Evolutionary conservation across 129 eudicot species (phyloP).

Genomic region (Centaurea solstitialis): DNA sequence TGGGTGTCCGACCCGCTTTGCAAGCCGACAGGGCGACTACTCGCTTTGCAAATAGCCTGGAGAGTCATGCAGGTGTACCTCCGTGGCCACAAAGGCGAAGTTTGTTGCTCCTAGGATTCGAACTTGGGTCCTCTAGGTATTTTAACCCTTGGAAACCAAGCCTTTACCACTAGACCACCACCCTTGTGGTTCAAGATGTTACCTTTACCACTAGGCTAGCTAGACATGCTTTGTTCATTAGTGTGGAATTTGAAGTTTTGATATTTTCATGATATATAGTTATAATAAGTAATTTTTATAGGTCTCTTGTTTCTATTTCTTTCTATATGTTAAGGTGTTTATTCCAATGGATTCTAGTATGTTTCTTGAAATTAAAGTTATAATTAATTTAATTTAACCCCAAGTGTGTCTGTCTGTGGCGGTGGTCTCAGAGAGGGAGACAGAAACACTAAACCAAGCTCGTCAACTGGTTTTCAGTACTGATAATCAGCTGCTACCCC

Average conservation of each 20-base stretch:
- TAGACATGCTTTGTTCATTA: no score
- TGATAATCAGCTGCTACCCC: slow-evolving; percentile 41
- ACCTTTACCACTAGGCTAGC: no score
- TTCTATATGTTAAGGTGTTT: neutral
- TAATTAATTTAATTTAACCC: slow-evolving; percentile 10
- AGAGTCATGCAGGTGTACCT: no score
- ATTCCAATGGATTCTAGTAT: neutral
- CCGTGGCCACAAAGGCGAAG: no score
- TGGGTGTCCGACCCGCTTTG: no score
- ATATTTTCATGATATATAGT: neutral
- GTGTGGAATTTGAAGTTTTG: neutral
- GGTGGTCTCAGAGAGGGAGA: slow-evolving; percentile 74
- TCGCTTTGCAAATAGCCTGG: no score
- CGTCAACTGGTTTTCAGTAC: slow-evolving; percentile 76
- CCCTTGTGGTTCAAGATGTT: no score
- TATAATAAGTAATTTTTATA: neutral
- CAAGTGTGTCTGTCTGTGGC: slow-evolving; percentile 15
- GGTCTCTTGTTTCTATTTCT: neutral
- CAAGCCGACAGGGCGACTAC: no score
- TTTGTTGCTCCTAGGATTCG: no score
- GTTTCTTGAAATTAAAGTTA: neutral
- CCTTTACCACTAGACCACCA: no score
- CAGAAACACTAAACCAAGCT: slow-evolving; percentile 86
- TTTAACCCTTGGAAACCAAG: no score
- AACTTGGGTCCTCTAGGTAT: no score